phyloP scores from a whole-genome alignment of 768 basidiomycete species.

The Suillus americanus region DNA sequence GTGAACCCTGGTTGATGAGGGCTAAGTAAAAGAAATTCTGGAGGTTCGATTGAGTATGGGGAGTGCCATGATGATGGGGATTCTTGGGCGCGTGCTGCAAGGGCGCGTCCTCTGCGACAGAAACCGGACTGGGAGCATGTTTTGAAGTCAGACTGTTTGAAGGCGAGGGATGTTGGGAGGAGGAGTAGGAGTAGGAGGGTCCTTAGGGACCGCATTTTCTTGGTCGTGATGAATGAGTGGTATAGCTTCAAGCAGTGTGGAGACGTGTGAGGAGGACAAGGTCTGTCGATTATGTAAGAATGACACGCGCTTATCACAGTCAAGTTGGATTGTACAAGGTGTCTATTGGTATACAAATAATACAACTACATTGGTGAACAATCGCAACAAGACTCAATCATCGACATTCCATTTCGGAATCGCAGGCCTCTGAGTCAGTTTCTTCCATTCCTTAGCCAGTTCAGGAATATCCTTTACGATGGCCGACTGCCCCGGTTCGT shows the following conservation, averaged over 20 bases:
- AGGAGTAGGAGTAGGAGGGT: conserved; percentile 29
- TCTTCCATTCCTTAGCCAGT: conserved; percentile 18
- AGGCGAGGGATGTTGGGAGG: conserved; percentile 39
- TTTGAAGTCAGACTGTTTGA: conserved; percentile 89
- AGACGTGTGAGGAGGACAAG: neutral
- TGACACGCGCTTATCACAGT: neutral
- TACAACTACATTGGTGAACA: too few species aligned
- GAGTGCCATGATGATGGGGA: conserved; percentile 68
- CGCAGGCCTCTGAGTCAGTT: conserved; percentile 16
- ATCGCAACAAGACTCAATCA: neutral
- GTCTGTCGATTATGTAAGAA: neutral
- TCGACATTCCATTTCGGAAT: conserved; percentile 29
- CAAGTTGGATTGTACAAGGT: too few species aligned
- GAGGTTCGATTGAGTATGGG: conserved; percentile 76
- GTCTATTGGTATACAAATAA: neutral
- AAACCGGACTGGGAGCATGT: conserved; percentile 94
- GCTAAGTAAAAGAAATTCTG: conserved; percentile 48
- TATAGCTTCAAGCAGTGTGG: neutral
- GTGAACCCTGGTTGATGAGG: conserved; percentile 61
- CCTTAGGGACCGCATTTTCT: neutral
- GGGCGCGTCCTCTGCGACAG: conserved; percentile 86
- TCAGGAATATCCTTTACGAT: neutral
- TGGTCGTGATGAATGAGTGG: neutral
- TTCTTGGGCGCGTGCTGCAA: conserved; percentile 70
- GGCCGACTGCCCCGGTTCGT: neutral